These are phyloP conservation scores for Penicillium corylophilum DNA, from an alignment of 2,329 filamentous ascomycete genomes.

Conservation along the genomic window DNA sequence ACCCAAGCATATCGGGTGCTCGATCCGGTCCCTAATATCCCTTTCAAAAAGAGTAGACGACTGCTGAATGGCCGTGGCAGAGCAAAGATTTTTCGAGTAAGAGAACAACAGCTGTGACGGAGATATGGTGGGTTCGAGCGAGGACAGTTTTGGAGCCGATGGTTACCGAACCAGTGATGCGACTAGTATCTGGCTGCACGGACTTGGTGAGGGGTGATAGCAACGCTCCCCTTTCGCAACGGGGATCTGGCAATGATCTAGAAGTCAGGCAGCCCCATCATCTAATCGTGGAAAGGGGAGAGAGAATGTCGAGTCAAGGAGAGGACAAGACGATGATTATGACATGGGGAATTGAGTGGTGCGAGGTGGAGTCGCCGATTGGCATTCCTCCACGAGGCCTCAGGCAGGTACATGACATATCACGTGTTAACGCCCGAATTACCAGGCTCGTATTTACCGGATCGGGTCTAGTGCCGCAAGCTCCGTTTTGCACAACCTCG, in stretches of 20 bases:
- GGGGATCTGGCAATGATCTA: slow-evolving; percentile 22
- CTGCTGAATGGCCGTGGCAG: background rate
- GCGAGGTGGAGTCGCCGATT: slow-evolving; percentile 23
- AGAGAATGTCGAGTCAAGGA: slow-evolving; percentile 4
- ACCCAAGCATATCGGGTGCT: slow-evolving; percentile 42
- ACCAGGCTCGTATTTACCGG: slow-evolving; percentile 21
- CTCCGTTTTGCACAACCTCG: slow-evolving; percentile 43
- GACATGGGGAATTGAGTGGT: slow-evolving; percentile 27
- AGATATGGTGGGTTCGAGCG: slow-evolving; percentile 5
- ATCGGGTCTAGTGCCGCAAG: slow-evolving; percentile 32
- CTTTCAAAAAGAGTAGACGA: slow-evolving; percentile 9
- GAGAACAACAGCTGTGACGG: background rate
- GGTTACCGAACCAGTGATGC: slow-evolving; percentile 28
- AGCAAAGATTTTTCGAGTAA: background rate
- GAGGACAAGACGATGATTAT: slow-evolving; percentile 8
- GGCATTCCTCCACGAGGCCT: slow-evolving; percentile 22
- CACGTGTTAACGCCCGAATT: slow-evolving; percentile 19
- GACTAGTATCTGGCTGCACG: slow-evolving; percentile 31
- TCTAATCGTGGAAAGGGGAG: slow-evolving; percentile 9
- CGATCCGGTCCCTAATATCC: slow-evolving; percentile 40
- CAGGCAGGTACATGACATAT: slow-evolving; percentile 18
- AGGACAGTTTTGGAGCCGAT: slow-evolving; percentile 23
- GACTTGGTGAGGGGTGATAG: slow-evolving; percentile 27
- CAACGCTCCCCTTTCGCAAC: slow-evolving; percentile 30
- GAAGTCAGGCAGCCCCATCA: slow-evolving; percentile 26